These are phyloP conservation scores for Trichoderma sp. DNA, from an alignment of 2,329 filamentous ascomycete genomes.

Conservation along the genomic window DNA sequence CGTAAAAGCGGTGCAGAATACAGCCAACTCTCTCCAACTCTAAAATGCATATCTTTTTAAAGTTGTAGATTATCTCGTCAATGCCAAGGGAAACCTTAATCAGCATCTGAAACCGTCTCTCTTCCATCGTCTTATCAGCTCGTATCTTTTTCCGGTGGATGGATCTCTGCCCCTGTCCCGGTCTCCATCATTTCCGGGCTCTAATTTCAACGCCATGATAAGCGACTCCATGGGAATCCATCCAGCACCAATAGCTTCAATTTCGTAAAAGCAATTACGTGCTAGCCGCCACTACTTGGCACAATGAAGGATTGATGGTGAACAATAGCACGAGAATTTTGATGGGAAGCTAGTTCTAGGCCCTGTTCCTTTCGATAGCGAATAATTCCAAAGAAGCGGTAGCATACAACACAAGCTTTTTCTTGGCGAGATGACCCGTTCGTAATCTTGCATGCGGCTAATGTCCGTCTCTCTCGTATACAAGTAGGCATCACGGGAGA, in stretches of 20 bases:
- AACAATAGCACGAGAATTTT: neutral
- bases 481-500: neutral
- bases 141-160: conserved; percentile 1
- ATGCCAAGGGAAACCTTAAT: neutral
- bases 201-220: neutral
- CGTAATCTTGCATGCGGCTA: neutral
- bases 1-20: neutral
- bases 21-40: neutral
- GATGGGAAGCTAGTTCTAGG: neutral
- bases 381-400: neutral
- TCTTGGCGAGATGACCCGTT: neutral
- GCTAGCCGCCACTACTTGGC: neutral
- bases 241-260: neutral
- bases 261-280: neutral
- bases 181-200: conserved; percentile 4
- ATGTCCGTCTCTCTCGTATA: neutral
- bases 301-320: neutral
- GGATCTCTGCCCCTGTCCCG: neutral
- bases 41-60: neutral
- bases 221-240: neutral
- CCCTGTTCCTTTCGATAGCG: neutral
- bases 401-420: neutral
- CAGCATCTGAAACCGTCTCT: neutral
- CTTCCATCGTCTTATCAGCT: neutral
- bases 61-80: conserved; percentile 2